These are phyloP conservation scores for Dothideomycetidae sp. DNA, from an alignment of 2,329 filamentous ascomycete species.

Conservation along the genomic window DNA sequence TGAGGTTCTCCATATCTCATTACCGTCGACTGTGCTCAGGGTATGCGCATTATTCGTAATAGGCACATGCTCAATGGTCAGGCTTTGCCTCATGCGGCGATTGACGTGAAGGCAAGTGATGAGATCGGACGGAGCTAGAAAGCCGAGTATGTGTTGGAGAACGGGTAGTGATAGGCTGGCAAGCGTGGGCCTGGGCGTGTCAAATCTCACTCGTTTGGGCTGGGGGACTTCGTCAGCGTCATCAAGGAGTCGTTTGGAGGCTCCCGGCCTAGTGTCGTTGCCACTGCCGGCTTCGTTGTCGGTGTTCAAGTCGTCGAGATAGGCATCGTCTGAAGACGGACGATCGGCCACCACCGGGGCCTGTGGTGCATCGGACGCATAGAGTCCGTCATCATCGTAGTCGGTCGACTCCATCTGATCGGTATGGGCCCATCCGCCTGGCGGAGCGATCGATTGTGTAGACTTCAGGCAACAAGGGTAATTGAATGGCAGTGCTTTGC, in stretches of 20 bases:
- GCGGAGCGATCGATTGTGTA: no score
- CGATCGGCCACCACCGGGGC: neutral
- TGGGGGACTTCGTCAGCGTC: neutral
- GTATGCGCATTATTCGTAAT: constrained; percentile 34
- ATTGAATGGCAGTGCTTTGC: no score
- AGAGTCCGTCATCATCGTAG: constrained; percentile 7
- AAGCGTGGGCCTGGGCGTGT: neutral
- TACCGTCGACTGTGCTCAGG: constrained; percentile 15
- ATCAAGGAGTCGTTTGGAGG: constrained; percentile 4
- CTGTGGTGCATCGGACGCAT: constrained; percentile 1
- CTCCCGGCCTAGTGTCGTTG: neutral
- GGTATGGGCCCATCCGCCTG: no score
- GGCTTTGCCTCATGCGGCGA: constrained; percentile 17
- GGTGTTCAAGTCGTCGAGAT: constrained; percentile 4
- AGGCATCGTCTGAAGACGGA: constrained; percentile 1
- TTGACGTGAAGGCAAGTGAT: constrained; percentile 20
- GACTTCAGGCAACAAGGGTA: no score
- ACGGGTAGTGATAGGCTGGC: constrained; percentile 14
- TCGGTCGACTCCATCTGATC: neutral
- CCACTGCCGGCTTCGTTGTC: neutral
- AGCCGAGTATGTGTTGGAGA: constrained; percentile 23
- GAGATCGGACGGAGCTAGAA: constrained; percentile 21
- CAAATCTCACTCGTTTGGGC: constrained; percentile 3
- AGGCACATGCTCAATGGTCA: constrained; percentile 15
- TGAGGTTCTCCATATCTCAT: constrained; percentile 57